Base-by-base conservation (phyloP, 352 stramenopile genomes). In the Hyphochytrium catenoides region DNA sequence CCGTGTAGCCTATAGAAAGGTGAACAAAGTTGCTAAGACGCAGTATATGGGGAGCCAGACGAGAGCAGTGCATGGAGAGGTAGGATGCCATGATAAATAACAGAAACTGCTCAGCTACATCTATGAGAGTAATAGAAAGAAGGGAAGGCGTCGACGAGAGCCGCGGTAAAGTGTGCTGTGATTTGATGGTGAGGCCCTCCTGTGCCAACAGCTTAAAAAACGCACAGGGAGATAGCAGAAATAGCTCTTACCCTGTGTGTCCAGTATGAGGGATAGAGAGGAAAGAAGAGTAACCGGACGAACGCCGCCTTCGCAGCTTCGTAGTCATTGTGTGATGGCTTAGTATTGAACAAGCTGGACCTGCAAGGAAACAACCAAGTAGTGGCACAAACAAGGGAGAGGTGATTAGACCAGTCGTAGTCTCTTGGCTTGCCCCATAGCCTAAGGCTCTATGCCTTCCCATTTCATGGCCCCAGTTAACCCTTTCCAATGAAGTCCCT, bases 271-370 rank as follows among this genome's bases (percentile, higher is more conserved):
- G 53, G 49, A 29, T 76, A 57, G 34, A 78, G 71, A 7, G 68
- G 68, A 33, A 78, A 43, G 20, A 78, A 62, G 14, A 82, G 46
- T n/a, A 57, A 62, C 26, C 63, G 59, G 4, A 36, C 50, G 26
- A 78, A 54, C 28, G 61, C 68, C 50, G 78, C 51, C 36, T 75
- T 62, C 11, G 78, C 59, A 9, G 78, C 47, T 33, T 74, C 72
- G 35, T 62, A 62, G 55, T 82, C 66, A 36, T 82, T 63, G 34
- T 63, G 73, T 3, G 64, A 60, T 4, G 68, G 62, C 38, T 82
- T 82, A 32, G 68, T 82, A 39, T 82, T 64, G 44, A 82, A 82
- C 19, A 78, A 66, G 16, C 64, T 65, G 16, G 68, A 82, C 26
- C 62, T 74, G n/a, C n/a, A n/a, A n/a, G n/a, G n/a, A n/a, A n/a